Conservation (phyloP, 148 eudicot genomes). For the Rhododendron ovatum region DNA sequence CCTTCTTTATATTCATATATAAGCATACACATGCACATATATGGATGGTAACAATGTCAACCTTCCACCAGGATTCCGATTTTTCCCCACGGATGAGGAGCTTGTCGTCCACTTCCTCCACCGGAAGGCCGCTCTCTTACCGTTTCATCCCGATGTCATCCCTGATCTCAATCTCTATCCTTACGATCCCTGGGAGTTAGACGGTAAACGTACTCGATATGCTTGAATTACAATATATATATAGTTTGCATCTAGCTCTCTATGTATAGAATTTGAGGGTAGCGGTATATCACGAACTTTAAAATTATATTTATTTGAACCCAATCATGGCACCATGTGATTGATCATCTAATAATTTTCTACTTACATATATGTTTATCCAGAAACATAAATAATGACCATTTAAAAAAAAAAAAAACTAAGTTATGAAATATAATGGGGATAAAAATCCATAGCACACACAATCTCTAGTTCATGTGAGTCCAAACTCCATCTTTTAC, state of each 20-base stretch:
- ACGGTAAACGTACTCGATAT: conserved; percentile 23
- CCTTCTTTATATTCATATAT: not conserved
- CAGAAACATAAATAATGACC: not conserved
- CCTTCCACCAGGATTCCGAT: conserved; percentile 88
- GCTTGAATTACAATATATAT: not conserved
- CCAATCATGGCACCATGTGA: not conserved
- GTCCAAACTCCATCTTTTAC: not conserved
- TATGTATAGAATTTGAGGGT: too few species aligned
- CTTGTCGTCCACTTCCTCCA: conserved; percentile 87
- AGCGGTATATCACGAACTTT: not conserved
- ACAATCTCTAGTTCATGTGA: not conserved
- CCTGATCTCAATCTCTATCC: conserved; percentile 84
- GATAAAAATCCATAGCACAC: not conserved
- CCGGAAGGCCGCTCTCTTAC: conserved; percentile 57
- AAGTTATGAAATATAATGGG: not conserved
- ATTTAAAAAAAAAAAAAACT: not conserved
- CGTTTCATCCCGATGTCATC: conserved; percentile 77
- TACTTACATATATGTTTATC: not conserved
- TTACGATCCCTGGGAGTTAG: conserved; percentile 85
- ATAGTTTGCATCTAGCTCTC: too few species aligned
- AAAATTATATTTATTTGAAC: not conserved
- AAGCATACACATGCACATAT: not conserved
- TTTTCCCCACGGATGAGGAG: conserved; percentile 82
- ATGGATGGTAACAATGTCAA: conserved; percentile 39
- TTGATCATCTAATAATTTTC: not conserved